Evolutionary conservation across 169 alveolate species (phyloP), one percentile per base, ranked within the genome.

Genomic region (Cardiosporidium cionae): DNA sequence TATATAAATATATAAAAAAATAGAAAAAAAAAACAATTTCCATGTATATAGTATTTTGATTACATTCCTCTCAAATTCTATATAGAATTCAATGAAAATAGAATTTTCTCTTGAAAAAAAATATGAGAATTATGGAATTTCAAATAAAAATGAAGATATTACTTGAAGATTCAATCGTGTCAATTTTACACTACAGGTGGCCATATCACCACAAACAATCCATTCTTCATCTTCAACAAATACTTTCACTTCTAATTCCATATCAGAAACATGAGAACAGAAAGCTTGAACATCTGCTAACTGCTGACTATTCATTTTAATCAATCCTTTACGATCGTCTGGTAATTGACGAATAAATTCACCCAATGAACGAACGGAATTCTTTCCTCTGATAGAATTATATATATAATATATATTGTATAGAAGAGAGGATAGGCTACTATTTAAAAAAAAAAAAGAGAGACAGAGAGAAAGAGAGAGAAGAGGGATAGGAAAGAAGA

Each of bases 181-280:
- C 52, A 92, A 71, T 62, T 69, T 87, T 32, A 92, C 81, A 65
- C 85, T 88, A 52, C 91, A 81, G 0, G 96, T 90, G 34, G 91
- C 91, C 9, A 92, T 73, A 68, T 92, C 96, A 23, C 94, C 94
- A 62, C 81, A 92, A 7, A 88, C 94, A 36, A 92, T 89, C 64
- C 89, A 93, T 22, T 80, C 83, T 32, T 90, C 81, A 37, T 88
- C 96, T 35, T 88, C 91, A 16, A 91, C 96, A 78, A 78, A 74
- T 16, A 89, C 89, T 37, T 79, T 83, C 2, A 91, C 93, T 22
- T 67, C 72, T 54, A 91, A 78, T 28, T 84, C 83, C 9, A 89
- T 80, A 36, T 80, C 84, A 29, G 93, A 89, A 68, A 87, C 89
- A 35, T 76, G 72, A 34, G 74, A 75, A 76, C 93, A 87, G 79